These are phyloP conservation scores for Orbilia ellipsospora DNA, from an alignment of 2,329 filamentous ascomycete species.

Conservation along the genomic window DNA sequence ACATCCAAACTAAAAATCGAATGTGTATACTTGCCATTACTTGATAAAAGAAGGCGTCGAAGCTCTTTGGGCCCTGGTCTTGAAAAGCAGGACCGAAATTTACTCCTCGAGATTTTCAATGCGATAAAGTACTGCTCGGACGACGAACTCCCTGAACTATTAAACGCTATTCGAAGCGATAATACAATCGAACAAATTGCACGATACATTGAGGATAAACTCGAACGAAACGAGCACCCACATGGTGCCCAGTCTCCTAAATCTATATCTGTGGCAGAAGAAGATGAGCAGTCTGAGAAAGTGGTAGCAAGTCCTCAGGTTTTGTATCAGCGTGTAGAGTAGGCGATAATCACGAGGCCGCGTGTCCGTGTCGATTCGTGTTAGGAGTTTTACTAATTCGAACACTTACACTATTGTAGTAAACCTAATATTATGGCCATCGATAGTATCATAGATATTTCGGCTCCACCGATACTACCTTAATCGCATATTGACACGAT, in stretches of 20 bases:
- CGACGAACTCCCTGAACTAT: conserved; percentile 12
- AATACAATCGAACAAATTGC: conserved; percentile 9
- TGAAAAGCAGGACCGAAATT: background rate
- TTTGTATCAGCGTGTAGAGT: background rate
- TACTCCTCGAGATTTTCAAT: conserved; percentile 3
- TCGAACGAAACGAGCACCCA: background rate
- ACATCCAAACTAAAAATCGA: background rate
- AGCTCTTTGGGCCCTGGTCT: background rate
- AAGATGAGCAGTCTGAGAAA: background rate
- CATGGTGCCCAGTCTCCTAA: background rate
- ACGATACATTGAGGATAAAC: conserved; percentile 6
- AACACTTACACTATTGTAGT: background rate
- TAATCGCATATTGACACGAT: background rate
- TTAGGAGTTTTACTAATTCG: background rate
- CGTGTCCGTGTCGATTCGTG: background rate
- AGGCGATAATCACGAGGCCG: background rate
- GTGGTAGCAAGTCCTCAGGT: background rate
- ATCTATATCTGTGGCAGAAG: background rate
- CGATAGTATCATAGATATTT: conserved; percentile 12
- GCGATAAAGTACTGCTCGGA: conserved; percentile 14
- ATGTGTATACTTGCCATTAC: conserved; percentile 13
- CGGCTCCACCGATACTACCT: background rate
- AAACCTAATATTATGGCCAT: conserved; percentile 1
- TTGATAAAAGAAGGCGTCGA: conserved; percentile 8
- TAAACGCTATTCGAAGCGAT: background rate